Conservation (phyloP, 192 early-diverging fungal species). For the Backusella psychrophila region DNA sequence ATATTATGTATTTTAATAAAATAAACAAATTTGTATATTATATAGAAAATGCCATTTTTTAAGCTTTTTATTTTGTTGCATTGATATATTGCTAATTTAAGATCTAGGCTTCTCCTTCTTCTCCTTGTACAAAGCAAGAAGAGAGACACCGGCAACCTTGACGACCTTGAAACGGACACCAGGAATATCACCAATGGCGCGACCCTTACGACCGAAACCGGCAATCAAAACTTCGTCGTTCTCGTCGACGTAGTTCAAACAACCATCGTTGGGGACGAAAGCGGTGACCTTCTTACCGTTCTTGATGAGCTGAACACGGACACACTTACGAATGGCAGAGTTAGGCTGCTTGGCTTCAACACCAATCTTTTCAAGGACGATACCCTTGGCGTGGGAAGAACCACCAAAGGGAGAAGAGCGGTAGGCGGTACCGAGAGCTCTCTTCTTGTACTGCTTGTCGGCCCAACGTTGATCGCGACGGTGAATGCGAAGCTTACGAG, state of each 20-base stretch:
- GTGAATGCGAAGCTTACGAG: slow-evolving; percentile 94
- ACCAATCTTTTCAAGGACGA: slow-evolving; percentile 99
- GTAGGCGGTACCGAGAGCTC: slow-evolving; percentile 97
- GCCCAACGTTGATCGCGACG: slow-evolving; percentile 98
- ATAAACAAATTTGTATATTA: not conserved
- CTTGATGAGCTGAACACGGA: slow-evolving; percentile 99
- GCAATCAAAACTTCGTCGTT: slow-evolving; percentile 99
- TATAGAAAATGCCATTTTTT: not conserved
- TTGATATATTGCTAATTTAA: slow-evolving; percentile 44
- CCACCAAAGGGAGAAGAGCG: slow-evolving; percentile 99
- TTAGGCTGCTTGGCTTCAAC: slow-evolving; percentile 99
- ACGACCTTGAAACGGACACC: slow-evolving; percentile 99
- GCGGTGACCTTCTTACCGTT: slow-evolving; percentile 99
- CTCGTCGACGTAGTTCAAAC: slow-evolving; percentile 62
- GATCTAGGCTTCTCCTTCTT: slow-evolving; percentile 99
- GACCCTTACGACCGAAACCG: slow-evolving; percentile 99
- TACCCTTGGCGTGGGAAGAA: slow-evolving; percentile 99
- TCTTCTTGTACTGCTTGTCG: slow-evolving; percentile 94
- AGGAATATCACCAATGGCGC: slow-evolving; percentile 98
- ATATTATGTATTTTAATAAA: no score
- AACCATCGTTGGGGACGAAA: slow-evolving; percentile 98
- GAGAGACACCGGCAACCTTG: slow-evolving; percentile 99
- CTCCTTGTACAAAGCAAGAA: slow-evolving; percentile 99
- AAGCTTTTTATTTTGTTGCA: not conserved
- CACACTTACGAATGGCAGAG: slow-evolving; percentile 99